Base-by-base conservation (phyloP, 169 alveolate genomes). In the Eimeria tenella region DNA sequence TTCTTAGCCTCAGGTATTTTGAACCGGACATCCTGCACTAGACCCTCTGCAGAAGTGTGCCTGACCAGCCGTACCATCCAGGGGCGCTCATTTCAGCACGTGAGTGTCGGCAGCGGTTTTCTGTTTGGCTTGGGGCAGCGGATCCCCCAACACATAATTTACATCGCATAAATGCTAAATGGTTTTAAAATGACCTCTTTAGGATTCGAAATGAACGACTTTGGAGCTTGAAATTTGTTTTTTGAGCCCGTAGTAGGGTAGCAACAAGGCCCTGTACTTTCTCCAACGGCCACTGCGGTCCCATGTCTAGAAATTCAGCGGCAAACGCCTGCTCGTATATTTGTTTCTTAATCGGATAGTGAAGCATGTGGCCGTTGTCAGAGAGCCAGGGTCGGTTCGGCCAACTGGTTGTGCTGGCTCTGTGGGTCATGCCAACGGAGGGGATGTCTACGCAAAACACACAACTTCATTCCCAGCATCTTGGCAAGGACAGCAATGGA, bases 361-460 rank as follows among this genome's bases (percentile, higher is more conserved):
- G 86, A 52, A 75, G 49, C 49, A 75, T 75, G 86, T n/a, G 21
- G 49, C 53, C 65, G 63, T 52, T 50, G 65, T 75, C 58, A 60
- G 49, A 63, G 65, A 75, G 86, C 86, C 86, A 65, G 17, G 89
- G 74, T 25, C 89, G 89, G 89, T 71, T 81, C 55, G 73, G 52
- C 25, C 58, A 68, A 53, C 31, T 81, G 89, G 56, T n/a, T 11
- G 70, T 81, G 70, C 49, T 81, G 56, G 23, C 74, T 71, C 56
- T 81, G 73, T 81, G 89, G 89, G 73, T 65, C 55, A 23, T 31
- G 74, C n/a, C 74, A 13, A 23, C 56, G 23, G 89, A 71, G 58
- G 89, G n/a, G 25, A 21, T 23, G 55, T 81, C 89, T 21, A 55
- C 89, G 19, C 53, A 23, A 56, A 75, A 75, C n/a, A 52, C 86